Conservation (phyloP, 768 basidiomycete species). For the Mrakia frigida region DNA sequence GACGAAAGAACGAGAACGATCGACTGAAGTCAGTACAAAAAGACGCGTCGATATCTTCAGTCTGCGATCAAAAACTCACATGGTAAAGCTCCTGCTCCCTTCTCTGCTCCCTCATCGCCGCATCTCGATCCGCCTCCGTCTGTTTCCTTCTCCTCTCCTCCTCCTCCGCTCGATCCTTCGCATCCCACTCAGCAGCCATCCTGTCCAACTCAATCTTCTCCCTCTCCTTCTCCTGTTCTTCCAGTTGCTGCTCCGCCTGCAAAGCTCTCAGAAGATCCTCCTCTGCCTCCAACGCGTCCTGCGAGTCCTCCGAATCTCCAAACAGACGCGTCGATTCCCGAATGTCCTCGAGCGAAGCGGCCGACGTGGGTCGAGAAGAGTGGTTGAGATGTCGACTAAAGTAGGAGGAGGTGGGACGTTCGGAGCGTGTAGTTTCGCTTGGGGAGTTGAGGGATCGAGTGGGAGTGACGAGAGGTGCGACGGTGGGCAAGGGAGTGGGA, state of each 20-base stretch:
- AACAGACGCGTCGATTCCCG: conserved; percentile 27
- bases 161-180: conserved; percentile 42
- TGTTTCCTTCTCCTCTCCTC: conserved; percentile 40
- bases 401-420: conserved; percentile 4
- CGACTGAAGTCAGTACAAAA: neutral
- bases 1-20: neutral
- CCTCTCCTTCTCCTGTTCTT: conserved; percentile 34
- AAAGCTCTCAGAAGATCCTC: conserved; percentile 33
- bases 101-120: conserved; percentile 43
- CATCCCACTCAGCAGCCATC: conserved; percentile 35
- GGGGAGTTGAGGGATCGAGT: neutral
- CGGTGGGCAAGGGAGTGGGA: conserved; percentile 26
- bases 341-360: conserved; percentile 17
- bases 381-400: neutral
- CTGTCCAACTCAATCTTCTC: neutral
- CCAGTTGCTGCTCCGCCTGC: conserved; percentile 38
- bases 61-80: conserved; percentile 21
- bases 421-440: neutral
- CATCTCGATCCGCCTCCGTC: conserved; percentile 39
- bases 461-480: neutral
- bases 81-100: conserved; percentile 43
- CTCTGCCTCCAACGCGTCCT: conserved; percentile 6
- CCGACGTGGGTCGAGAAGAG: neutral
- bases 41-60: neutral
- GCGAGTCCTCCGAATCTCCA: conserved; percentile 10